A percentile compares a stretch with the other conserved stretches of the same genome.
Conservation (phyloP, 208 protist genomes). For the Trypanosoma melophagium region DNA sequence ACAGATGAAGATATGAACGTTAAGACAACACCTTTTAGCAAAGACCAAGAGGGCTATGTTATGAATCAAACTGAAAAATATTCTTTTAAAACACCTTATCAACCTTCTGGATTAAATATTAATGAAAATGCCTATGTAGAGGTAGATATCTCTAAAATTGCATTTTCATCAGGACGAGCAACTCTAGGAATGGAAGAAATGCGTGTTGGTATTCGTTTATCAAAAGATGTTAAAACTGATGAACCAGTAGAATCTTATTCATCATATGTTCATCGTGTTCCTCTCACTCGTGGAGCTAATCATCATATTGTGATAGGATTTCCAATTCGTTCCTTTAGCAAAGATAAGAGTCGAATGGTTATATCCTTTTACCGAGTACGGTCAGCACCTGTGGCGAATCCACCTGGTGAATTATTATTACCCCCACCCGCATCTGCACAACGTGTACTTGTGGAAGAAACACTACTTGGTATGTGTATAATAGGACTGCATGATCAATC, state of each 20-base stretch:
- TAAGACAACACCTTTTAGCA: not conserved
- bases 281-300: constrained; percentile 43
- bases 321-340: constrained; percentile 58
- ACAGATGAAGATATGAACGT: constrained; percentile 1
- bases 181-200: constrained; percentile 69
- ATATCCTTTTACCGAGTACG: constrained; percentile 78
- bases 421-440: constrained; percentile 27
- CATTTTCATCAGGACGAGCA: constrained; percentile 59
- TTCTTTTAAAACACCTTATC: constrained; percentile 9
- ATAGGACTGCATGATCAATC: constrained; percentile 71
- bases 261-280: constrained; percentile 82
- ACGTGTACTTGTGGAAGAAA: constrained; percentile 65
- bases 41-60: not conserved
- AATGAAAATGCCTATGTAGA: constrained; percentile 40
- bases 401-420: constrained; percentile 26
- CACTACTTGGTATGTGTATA: constrained; percentile 73
- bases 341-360: constrained; percentile 68
- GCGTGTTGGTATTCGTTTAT: constrained; percentile 71
- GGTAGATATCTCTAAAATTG: constrained; percentile 61
- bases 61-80: not conserved
- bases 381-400: constrained; percentile 36
- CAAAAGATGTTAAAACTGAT: constrained; percentile 74
- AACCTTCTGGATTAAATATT: not conserved
- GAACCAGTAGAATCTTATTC: constrained; percentile 75
- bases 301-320: constrained; percentile 74